Evolutionary conservation across 352 stramenopile species (phyloP), one percentile per base, ranked within the genome.

Genomic region (Phytophthora pluvialis): DNA sequence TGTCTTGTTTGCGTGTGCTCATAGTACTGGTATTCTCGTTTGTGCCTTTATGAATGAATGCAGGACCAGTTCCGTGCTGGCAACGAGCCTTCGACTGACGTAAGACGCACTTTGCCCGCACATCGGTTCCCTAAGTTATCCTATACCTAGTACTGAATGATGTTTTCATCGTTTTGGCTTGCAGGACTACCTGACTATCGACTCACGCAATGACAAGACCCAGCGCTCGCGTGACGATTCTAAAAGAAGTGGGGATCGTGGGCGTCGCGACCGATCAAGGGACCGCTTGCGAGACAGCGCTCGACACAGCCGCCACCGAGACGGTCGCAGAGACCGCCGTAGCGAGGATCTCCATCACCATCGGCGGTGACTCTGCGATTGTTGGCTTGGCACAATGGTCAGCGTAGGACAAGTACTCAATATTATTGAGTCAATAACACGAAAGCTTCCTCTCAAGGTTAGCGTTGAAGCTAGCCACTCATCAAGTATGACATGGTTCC

Each of bases 11-110:
- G 21, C 21, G 21, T 21, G 1, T 21, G 21, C 21, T 21, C 21
- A 21, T 21, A 21, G 21, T 21, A 21, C 21, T 21, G 21, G 21
- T 21, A 21, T 21, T 21, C 21, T 21, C 21, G 21, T 21, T 21
- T 21, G 21, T 33, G 12, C n/a, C 60, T 16, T 48, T 66, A 18
- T 51, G 36, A 35, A 38, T 69, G 21, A 21, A 0, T 42, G 16
- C 49, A 94, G 85, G 86, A 94, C 28, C 80, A 91, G 75, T 93
- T 91, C 53, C 82, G 83, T 26, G 77, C 80, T 45, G 78, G 80
- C 29, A 72, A 73, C 39, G 81, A 85, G 21, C 80, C 67, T 25
- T 80, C 74, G 3, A 21, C 70, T 39, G 85, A 93, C 60, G 85
- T 90, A 73, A 72, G 46, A 12, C 9, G 18, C n/a, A 31, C 31